These are phyloP conservation scores for Rhododendron kiyosumense DNA, from an alignment of 148 eudicot genomes.

Conservation along the genomic window DNA sequence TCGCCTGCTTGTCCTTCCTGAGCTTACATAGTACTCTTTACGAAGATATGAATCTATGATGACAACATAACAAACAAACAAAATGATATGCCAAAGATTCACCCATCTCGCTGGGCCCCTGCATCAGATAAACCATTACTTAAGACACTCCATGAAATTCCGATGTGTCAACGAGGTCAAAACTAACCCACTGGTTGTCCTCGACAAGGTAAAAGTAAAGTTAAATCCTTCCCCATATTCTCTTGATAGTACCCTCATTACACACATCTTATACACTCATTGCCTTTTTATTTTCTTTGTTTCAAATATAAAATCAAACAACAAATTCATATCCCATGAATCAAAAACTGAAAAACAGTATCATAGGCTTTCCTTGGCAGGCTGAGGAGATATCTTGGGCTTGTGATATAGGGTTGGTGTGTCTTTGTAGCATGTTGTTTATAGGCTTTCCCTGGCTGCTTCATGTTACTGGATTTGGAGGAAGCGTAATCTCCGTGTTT, in stretches of 20 bases:
- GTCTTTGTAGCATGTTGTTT: too few species aligned
- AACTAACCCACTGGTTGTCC: neutral
- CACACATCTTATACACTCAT: neutral
- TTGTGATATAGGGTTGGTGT: too few species aligned
- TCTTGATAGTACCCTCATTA: neutral
- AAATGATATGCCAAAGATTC: neutral
- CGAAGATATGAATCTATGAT: neutral
- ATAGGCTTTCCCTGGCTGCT: too few species aligned
- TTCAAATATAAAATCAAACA: neutral
- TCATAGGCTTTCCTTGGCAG: too few species aligned
- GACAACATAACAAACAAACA: neutral
- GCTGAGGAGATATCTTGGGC: too few species aligned
- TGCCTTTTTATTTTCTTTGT: neutral
- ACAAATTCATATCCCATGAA: neutral
- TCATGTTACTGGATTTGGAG: too few species aligned
- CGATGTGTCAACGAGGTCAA: neutral
- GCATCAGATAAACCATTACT: neutral
- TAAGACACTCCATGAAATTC: neutral
- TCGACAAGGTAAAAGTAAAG: neutral
- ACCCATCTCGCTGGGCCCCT: neutral
- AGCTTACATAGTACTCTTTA: neutral
- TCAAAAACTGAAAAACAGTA: neutral
- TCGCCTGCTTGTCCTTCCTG: neutral
- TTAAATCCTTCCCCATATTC: neutral
- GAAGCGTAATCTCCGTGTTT: too few species aligned